Base-by-base conservation (phyloP, 2,329 filamentous ascomycete genomes). In the Colletotrichum orchidophilum region DNA sequence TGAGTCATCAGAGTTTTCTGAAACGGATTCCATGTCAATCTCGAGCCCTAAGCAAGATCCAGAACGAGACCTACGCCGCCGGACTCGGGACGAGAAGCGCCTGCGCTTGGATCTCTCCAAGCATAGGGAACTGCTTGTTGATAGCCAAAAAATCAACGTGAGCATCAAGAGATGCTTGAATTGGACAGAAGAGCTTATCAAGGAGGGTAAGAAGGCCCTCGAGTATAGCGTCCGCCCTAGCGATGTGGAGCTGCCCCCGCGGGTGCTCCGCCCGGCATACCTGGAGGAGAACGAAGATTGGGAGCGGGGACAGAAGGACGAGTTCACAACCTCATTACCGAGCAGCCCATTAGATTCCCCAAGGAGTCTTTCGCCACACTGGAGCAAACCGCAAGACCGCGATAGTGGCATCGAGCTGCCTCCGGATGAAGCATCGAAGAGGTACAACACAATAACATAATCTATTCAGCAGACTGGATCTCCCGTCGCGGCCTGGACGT, bases 141-240 rank as follows among this genome's bases (percentile, higher is more conserved):
- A 97, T 79, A 96, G 93, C 75, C 95, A 98, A 78, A 97, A 95
- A 83, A 95, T 98, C 86, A 98, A 98, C 78, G 94, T 97, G 80
- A 97, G 94, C 79, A 88, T 99, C 55, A 97, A 94, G 80, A 89
- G 94, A 58, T 99, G 96, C 80, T 87, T 98, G 39, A 91, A 91
- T 74, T 96, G 94, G 89, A 97, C 95, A 0, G 96, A 99, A 78
- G 92, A 93, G 73, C 87, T 99, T 54, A 97, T 99, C 79, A 92
- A 90, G 59, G 95, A 98, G 75, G 96, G 93, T 6, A 93, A 91
- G 77, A 96, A 94, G 78, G 96, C 96, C 0, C 87, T 99, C 2
- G 92, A 93, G 58, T 97, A 97, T 78, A 87, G 89, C 69, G 94
- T 98, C 29, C 88, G 88, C 33, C 89, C 93, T 9, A 93, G 91